These are phyloP conservation scores for Falciphora oryzae DNA, from an alignment of 2,329 filamentous ascomycete species.

Conservation along the genomic window DNA sequence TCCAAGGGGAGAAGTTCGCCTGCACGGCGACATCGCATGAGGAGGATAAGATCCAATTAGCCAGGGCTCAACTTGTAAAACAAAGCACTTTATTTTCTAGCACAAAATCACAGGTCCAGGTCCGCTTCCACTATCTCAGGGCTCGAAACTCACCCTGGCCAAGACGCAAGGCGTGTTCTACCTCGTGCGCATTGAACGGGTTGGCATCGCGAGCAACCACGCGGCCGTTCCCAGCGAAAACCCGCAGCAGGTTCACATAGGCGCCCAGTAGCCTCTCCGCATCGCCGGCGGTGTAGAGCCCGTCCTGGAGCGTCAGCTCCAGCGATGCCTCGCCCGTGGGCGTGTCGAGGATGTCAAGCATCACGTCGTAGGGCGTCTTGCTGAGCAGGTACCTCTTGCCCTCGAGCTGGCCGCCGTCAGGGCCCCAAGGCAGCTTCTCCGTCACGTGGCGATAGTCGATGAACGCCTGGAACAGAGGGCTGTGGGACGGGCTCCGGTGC, in stretches of 20 bases:
- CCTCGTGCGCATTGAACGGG: not conserved
- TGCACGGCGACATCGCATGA: too few species aligned
- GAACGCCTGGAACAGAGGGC: constrained; percentile 8
- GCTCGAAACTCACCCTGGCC: not conserved
- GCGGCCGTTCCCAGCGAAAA: not conserved
- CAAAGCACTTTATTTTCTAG: too few species aligned
- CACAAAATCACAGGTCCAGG: too few species aligned
- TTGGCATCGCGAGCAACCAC: not conserved
- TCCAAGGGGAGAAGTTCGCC: too few species aligned
- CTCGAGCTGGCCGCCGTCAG: not conserved
- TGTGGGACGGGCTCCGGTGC: not conserved
- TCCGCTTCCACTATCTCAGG: not conserved
- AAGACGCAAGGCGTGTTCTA: not conserved
- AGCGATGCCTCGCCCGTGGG: not conserved
- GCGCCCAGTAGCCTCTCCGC: not conserved
- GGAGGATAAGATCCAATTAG: too few species aligned
- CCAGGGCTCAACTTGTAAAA: too few species aligned
- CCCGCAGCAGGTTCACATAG: not conserved
- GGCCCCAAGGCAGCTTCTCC: not conserved
- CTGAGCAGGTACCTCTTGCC: not conserved
- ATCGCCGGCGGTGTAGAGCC: not conserved
- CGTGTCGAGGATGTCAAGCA: constrained; percentile 7
- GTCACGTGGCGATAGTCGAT: constrained; percentile 7
- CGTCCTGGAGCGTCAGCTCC: not conserved
- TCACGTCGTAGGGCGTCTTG: constrained; percentile 6